phyloP scores from a whole-genome alignment of 805 yeast genomes.

The Starmerella etchellsii region DNA sequence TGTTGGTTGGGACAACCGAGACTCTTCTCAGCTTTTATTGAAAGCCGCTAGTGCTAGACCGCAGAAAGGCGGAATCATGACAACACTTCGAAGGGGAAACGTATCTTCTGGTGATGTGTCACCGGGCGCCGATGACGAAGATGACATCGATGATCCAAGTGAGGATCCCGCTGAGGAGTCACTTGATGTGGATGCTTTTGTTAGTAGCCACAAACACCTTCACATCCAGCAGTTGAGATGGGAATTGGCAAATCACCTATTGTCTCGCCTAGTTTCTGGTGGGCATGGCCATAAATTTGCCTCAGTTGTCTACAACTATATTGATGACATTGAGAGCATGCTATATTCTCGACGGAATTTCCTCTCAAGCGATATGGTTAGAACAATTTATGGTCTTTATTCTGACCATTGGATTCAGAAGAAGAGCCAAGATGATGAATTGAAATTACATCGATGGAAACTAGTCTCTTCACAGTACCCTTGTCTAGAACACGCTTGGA shows the following conservation, averaged over 20 bases:
- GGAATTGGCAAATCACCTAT: slow-evolving; percentile 4
- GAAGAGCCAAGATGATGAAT: background rate
- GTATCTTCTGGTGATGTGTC: background rate
- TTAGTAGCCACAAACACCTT: background rate
- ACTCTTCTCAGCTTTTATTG: slow-evolving; percentile 8
- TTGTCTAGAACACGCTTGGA: slow-evolving; percentile 12
- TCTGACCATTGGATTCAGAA: slow-evolving; percentile 13
- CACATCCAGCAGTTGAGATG: slow-evolving; percentile 15
- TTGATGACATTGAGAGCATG: slow-evolving; percentile 9
- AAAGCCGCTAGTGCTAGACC: slow-evolving; percentile 13
- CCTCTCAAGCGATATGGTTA: background rate
- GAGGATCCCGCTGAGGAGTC: slow-evolving; percentile 2
- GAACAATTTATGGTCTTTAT: slow-evolving; percentile 11
- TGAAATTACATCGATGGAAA: slow-evolving; percentile 10
- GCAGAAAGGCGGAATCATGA: slow-evolving; percentile 11
- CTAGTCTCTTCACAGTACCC: slow-evolving; percentile 1
- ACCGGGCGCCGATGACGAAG: background rate
- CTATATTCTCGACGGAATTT: slow-evolving; percentile 11
- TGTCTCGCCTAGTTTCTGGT: slow-evolving; percentile 1
- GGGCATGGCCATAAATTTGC: slow-evolving; percentile 3
- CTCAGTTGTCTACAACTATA: background rate
- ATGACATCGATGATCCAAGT: background rate
- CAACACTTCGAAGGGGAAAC: slow-evolving; percentile 6
- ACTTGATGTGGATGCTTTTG: background rate
- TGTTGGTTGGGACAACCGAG: slow-evolving; percentile 11